These are phyloP conservation scores for Cercospora zeae-maydis DNA, from an alignment of 2,329 filamentous ascomycete genomes.

Conservation along the genomic window DNA sequence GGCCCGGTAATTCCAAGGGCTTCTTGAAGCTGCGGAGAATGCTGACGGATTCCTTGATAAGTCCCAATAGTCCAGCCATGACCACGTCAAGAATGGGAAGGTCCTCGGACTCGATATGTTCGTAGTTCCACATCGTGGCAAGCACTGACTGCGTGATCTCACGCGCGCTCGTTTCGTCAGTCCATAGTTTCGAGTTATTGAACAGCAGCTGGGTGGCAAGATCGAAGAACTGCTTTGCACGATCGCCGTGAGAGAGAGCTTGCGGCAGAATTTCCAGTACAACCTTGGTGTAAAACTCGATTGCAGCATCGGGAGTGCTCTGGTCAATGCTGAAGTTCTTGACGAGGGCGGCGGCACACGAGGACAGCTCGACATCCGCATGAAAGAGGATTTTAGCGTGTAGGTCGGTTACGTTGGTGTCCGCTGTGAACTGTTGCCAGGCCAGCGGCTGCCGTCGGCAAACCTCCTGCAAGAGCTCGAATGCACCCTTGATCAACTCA, in stretches of 20 bases:
- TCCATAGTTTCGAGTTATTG: slow-evolving; percentile 11
- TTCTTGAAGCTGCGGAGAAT: slow-evolving; percentile 33
- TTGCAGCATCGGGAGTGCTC: slow-evolving; percentile 12
- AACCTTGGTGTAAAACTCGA: slow-evolving; percentile 26
- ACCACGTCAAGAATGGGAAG: slow-evolving; percentile 25
- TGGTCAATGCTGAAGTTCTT: slow-evolving; percentile 27
- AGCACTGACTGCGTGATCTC: slow-evolving; percentile 22
- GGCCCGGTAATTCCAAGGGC: slow-evolving; percentile 25
- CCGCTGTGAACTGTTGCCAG: slow-evolving; percentile 24
- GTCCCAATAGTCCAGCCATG: slow-evolving; percentile 37
- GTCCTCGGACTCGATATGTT: slow-evolving; percentile 28
- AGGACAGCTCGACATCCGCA: slow-evolving; percentile 17
- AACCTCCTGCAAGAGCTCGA: slow-evolving; percentile 15
- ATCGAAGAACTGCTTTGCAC: slow-evolving; percentile 25
- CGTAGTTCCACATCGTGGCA: slow-evolving; percentile 20
- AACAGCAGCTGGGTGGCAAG: slow-evolving; percentile 21
- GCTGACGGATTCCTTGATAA: slow-evolving; percentile 38
- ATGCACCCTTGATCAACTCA: slow-evolving; percentile 2
- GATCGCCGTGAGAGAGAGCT: slow-evolving; percentile 16
- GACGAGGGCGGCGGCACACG: slow-evolving; percentile 19
- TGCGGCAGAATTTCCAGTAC: slow-evolving; percentile 23
- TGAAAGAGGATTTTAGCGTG: slow-evolving; percentile 35
- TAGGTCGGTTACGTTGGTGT: slow-evolving; percentile 35
- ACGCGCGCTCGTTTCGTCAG: slow-evolving; percentile 24
- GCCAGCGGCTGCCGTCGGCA: slow-evolving; percentile 31